Base-by-base conservation (phyloP, 2,329 filamentous ascomycete species). In the Geosmithia morbida region DNA sequence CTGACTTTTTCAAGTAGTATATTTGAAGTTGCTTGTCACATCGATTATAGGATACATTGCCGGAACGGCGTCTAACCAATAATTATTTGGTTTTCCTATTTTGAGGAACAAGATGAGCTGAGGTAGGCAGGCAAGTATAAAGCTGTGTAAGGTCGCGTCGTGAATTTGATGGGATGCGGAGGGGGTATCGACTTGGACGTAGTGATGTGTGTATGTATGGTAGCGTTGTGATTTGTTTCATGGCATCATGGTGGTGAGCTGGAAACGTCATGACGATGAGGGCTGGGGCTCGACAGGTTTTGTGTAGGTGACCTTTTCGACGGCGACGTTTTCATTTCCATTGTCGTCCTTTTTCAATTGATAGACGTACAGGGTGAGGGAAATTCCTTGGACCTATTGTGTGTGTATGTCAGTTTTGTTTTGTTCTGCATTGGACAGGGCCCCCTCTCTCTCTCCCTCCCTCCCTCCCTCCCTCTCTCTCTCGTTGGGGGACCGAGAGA, bases 301-400 rank as follows among this genome's bases (percentile, higher is more conserved):
- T 56, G 85, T 85, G 63, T 85, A 90, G 46, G 85, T 88, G 51
- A 90, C 84, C 69, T 90, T 90, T 63, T 90, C 85, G 41, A 90
- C 85, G 16, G 82, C 83, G 43, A 90, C 85, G 50, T 82, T 87
- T 64, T 89, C 85, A 37, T 77, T 77, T 16, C 85, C 85, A 54
- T 85, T 81, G 48, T 77, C 80, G 56, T 87, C 84, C 60, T 83
- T 87, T 61, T 82, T 78, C 58, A 89, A 65, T 62, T 89, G 85
- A 62, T 97, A 97, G 47, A 97, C 90, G 63, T 97, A 97, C 45
- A 97, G 74, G 50, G 94, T 94, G 54, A 97, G 75, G 16, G 94
- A 94, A 61, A 96, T 94, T 30, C 90, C 90, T 77, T 97, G 90
- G 37, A 94, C 87, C 87, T 94, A n/a, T n/a, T n/a, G n/a, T n/a